Evolutionary conservation across 495 filamentous ascomycete species (phyloP), one percentile per base, ranked within the genome.

Genomic region (Penicillium bialowiezense): DNA sequence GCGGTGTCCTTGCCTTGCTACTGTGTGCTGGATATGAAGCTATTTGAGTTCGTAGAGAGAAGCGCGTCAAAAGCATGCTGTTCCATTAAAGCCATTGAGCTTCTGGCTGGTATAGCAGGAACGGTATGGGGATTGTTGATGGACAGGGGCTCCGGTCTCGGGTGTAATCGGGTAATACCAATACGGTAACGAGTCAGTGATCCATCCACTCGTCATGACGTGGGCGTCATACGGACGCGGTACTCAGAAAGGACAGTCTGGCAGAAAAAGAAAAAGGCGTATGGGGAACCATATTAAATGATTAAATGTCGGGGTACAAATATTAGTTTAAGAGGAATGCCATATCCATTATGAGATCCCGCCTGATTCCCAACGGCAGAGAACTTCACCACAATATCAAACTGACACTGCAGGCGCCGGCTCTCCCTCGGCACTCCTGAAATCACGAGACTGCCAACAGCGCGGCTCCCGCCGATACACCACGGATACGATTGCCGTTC

Each of bases 131-230:
- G 36, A 2, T 21, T 7, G 7, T 12, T 3, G 17, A 9, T 37
- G 2, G 5, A 20, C 28, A 18, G 44, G 35, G 44, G 44, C 5
- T 48, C 24, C 18, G 17, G 23, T 2, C 1, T 23, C 45, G 45
- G 45, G 45, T 48, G 36, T 48, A 48, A 23, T 23, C 45, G 45
- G 45, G 45, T 48, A 48, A 40, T 48, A 48, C 45, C 13, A 39
- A 15, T 47, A 48, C 45, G 3, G 45, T 48, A 48, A 12, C n/a
- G 35, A 23, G 28, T 14, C 29, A 17, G 29, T 34, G 44, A 47
- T 19, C 38, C 45, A 48, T 40, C 45, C 18, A 48, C 26, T 48
- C 35, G 37, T 48, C 45, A 48, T 47, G 18, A 37, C 12, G 44
- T 47, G 44, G 37, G 44, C 23, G 44, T 47, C 44, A 47, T 47